A percentile compares a stretch with the other conserved stretches of the same genome.
phyloP scores from a whole-genome alignment of 306 rosid genomes.

The Gastrolobium villosum region DNA sequence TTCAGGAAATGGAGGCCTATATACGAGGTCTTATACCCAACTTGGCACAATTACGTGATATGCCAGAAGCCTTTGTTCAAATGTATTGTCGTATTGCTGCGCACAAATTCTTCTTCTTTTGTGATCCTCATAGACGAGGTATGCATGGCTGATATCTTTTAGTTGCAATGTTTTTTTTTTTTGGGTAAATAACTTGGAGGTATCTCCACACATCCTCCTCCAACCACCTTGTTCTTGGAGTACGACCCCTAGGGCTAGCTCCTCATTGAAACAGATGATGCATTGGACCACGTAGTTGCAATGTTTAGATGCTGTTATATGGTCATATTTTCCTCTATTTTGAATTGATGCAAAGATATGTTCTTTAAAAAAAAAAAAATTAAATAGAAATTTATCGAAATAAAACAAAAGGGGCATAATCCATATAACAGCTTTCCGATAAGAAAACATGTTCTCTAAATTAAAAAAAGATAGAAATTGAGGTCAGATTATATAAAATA shows the following conservation, averaged over 20 bases:
- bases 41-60: constrained; percentile 93
- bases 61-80: constrained; percentile 72
- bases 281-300: no score
- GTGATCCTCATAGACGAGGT: constrained; percentile 99
- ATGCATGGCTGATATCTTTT: constrained; percentile 55
- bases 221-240: no score
- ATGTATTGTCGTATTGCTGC: constrained; percentile 98
- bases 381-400: constrained; percentile 3
- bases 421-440: constrained; percentile 8
- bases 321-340: constrained; percentile 27
- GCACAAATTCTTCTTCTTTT: constrained; percentile 96
- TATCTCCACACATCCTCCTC: no score
- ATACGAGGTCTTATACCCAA: constrained; percentile 97
- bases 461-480: background rate
- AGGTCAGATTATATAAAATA: background rate
- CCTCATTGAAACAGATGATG: no score
- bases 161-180: background rate
- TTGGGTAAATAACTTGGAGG: no score
- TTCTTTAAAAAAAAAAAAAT: background rate
- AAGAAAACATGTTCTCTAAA: background rate
- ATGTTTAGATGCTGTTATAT: constrained; percentile 40
- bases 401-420: background rate
- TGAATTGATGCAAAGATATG: background rate
- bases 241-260: no score
- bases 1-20: constrained; percentile 94